These are phyloP conservation scores for Podospora appendiculata DNA, from an alignment of 495 filamentous ascomycete species.

Conservation along the genomic window DNA sequence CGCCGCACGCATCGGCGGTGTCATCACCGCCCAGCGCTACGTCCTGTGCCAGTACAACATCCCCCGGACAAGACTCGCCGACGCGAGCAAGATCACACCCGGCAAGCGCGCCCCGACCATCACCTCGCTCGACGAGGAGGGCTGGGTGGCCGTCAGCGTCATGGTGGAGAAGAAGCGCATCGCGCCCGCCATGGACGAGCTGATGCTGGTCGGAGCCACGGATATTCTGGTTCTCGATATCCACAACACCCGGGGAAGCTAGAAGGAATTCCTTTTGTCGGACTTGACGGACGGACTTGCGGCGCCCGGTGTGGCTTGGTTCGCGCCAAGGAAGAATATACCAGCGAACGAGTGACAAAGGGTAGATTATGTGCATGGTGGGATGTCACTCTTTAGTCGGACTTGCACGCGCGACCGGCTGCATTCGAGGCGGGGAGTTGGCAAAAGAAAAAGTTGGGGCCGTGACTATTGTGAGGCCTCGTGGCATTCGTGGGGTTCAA, in stretches of 20 bases:
- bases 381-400: no score
- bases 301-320: no score
- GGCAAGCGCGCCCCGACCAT: constrained; percentile 92
- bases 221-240: constrained; percentile 88
- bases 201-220: constrained; percentile 69
- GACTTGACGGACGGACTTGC: no score
- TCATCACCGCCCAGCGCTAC: constrained; percentile 93
- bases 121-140: constrained; percentile 75
- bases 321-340: no score
- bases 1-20: constrained; percentile 73
- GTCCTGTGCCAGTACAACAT: constrained; percentile 97
- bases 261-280: neutral
- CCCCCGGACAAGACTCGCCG: constrained; percentile 53
- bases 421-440: no score
- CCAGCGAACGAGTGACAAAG: no score
- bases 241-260: constrained; percentile 61
- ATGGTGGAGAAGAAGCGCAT: constrained; percentile 93
- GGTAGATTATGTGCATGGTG: no score
- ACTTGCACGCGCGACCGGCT: no score
- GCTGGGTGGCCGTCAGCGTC: constrained; percentile 85
- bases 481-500: no score
- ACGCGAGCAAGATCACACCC: constrained; percentile 74
- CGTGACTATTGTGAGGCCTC: no score
- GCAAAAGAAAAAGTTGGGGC: no score
- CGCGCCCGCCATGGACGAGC: constrained; percentile 83